phyloP scores from a whole-genome alignment of 1,284 basidiomycete genomes.

The Marasmius fiardii region DNA sequence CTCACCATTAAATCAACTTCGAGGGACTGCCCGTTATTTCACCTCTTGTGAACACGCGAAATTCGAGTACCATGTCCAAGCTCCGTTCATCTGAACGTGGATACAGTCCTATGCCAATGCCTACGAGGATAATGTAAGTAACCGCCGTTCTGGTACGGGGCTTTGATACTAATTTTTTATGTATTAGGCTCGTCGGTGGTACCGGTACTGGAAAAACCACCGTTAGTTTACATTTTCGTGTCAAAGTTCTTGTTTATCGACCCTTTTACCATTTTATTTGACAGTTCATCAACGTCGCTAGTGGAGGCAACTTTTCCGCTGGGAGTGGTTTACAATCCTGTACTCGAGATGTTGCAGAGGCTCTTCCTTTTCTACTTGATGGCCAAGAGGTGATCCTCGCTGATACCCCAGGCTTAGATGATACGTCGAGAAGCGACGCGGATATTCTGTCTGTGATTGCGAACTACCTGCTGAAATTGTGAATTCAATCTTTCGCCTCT shows the following conservation, averaged over 20 bases:
- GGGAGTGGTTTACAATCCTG: slow-evolving; percentile 28
- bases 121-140: too few relatives aligned
- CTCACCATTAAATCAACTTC: too few relatives aligned
- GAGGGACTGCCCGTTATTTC: too few relatives aligned
- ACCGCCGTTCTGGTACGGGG: background rate
- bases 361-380: slow-evolving; percentile 24
- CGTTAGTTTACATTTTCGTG: background rate
- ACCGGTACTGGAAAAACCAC: background rate
- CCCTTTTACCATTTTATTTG: too few relatives aligned
- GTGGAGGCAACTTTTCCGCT: slow-evolving; percentile 25
- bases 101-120: too few relatives aligned
- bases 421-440: slow-evolving; percentile 25
- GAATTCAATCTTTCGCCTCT: background rate
- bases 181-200: background rate
- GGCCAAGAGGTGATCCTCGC: slow-evolving; percentile 22
- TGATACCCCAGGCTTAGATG: slow-evolving; percentile 34
- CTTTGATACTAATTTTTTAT: background rate
- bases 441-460: slow-evolving; percentile 19
- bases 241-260: background rate
- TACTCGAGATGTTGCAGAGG: slow-evolving; percentile 22
- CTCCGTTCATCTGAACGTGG: too few relatives aligned
- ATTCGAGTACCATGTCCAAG: too few relatives aligned
- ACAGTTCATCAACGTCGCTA: slow-evolving; percentile 34
- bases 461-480: background rate
- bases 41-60: too few relatives aligned